Percentiles rank a stretch among this genome's conserved stretches.
These are phyloP conservation scores for Emericellopsis atlantica DNA, from an alignment of 2,329 filamentous ascomycete genomes.

Conservation along the genomic window DNA sequence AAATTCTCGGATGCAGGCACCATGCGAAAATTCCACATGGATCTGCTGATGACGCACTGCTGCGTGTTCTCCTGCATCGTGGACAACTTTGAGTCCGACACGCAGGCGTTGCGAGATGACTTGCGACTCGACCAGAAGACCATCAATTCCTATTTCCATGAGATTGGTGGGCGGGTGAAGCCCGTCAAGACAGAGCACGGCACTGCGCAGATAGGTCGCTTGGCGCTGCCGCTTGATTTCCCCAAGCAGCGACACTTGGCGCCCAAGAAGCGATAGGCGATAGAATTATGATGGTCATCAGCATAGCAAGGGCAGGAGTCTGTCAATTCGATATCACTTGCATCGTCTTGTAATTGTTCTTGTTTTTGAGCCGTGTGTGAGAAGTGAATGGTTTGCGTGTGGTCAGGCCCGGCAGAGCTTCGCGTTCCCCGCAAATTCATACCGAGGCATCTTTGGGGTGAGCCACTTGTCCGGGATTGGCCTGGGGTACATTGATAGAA, in stretches of 20 bases:
- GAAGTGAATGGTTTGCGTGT: too few relatives aligned
- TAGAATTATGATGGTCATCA: too few relatives aligned
- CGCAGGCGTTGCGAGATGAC: slow-evolving; percentile 57
- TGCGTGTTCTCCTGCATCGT: slow-evolving; percentile 59
- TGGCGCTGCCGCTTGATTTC: slow-evolving; percentile 71
- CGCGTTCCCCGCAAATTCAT: too few relatives aligned
- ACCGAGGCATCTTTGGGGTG: too few relatives aligned
- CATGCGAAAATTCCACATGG: slow-evolving; percentile 59
- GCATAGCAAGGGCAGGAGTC: too few relatives aligned
- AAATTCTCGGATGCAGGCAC: slow-evolving; percentile 54
- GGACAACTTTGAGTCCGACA: slow-evolving; percentile 63
- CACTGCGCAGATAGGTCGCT: slow-evolving; percentile 45
- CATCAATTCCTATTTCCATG: slow-evolving; percentile 59
- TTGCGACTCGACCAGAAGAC: slow-evolving; percentile 58
- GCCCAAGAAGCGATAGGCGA: slow-evolving; percentile 6
- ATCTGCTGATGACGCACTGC: slow-evolving; percentile 62
- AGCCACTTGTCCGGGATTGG: too few relatives aligned
- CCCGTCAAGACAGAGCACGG: slow-evolving; percentile 48
- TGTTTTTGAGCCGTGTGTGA: too few relatives aligned
- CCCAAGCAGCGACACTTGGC: slow-evolving; percentile 42
- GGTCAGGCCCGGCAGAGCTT: too few relatives aligned
- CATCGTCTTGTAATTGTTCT: too few relatives aligned
- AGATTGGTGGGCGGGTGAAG: slow-evolving; percentile 61
- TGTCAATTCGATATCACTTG: too few relatives aligned
- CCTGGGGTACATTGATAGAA: too few relatives aligned